Conservation (phyloP, 2,329 filamentous ascomycete species). For the Bipolaris oryzae region DNA sequence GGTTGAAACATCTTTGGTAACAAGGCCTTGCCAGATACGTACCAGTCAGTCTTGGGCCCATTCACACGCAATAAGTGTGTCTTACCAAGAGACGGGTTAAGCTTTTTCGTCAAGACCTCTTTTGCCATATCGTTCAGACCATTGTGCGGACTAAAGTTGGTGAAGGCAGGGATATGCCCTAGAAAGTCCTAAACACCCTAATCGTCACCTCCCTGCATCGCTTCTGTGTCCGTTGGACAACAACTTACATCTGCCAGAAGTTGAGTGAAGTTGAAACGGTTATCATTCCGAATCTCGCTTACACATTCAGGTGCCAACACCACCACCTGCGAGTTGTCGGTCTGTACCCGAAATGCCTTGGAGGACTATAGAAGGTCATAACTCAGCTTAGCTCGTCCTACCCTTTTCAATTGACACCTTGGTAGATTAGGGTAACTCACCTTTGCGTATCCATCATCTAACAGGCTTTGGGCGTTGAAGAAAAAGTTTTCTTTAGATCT, state of each 20-base stretch:
- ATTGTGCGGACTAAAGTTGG: conserved; percentile 2
- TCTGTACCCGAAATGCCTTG: conserved; percentile 1
- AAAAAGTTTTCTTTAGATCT: neutral
- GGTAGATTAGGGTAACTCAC: neutral
- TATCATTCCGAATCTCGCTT: neutral
- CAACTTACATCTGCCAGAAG: conserved; percentile 1
- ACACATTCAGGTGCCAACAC: neutral
- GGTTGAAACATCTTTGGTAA: conserved; percentile 2
- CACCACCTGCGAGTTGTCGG: conserved; percentile 1
- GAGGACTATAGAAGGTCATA: neutral
- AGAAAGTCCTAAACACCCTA: neutral
- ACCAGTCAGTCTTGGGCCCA: neutral
- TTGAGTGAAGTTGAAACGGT: neutral
- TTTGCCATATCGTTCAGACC: conserved; percentile 2
- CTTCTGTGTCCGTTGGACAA: neutral
- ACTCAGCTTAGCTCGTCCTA: neutral
- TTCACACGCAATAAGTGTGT: neutral
- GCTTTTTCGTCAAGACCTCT: neutral
- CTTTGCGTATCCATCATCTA: neutral
- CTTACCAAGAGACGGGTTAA: conserved; percentile 1
- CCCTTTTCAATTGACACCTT: neutral
- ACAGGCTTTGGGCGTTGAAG: neutral
- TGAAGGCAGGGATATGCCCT: neutral
- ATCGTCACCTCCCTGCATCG: neutral
- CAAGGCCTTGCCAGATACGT: neutral